phyloP scores from a whole-genome alignment of 768 basidiomycete genomes.

The Kwoniella sp. region DNA sequence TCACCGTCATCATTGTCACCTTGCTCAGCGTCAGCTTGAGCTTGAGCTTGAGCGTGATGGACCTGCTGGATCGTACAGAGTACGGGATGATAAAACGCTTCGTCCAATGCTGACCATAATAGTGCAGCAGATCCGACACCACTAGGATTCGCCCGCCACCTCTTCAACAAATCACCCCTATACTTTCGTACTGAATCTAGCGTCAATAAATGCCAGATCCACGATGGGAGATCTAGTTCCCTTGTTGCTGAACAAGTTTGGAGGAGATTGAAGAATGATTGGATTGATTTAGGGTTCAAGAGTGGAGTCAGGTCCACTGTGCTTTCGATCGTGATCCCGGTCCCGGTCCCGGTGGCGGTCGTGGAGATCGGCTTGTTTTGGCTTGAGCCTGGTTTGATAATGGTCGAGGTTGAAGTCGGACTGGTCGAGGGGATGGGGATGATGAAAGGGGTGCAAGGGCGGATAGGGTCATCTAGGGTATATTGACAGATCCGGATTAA shows the following conservation, averaged over 20 bases:
- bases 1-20: background rate
- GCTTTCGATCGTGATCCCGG: too few relatives aligned
- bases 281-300: background rate
- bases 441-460: too few relatives aligned
- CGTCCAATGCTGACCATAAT: slow-evolving; percentile 18
- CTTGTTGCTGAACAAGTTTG: background rate
- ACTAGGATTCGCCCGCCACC: slow-evolving; percentile 31
- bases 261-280: background rate
- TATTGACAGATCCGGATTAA: too few relatives aligned
- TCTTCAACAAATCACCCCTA: slow-evolving; percentile 5
- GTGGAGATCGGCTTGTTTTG: too few relatives aligned
- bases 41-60: background rate
- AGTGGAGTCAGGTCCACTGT: background rate
- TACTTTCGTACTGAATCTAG: slow-evolving; percentile 14
- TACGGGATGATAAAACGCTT: slow-evolving; percentile 25
- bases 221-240: slow-evolving; percentile 12
- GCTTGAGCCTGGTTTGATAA: too few relatives aligned
- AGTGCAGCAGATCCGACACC: slow-evolving; percentile 16
- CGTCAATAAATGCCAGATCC: slow-evolving; percentile 24
- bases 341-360: too few relatives aligned
- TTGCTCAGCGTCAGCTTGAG: background rate
- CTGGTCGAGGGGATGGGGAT: too few relatives aligned
- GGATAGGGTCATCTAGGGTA: too few relatives aligned
- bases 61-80: slow-evolving; percentile 2
- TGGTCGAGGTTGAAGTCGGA: too few relatives aligned